Percentiles rank a stretch among this genome's conserved stretches.
Conservation (phyloP, 306 rosid species). For the Vigna nakashimae region DNA sequence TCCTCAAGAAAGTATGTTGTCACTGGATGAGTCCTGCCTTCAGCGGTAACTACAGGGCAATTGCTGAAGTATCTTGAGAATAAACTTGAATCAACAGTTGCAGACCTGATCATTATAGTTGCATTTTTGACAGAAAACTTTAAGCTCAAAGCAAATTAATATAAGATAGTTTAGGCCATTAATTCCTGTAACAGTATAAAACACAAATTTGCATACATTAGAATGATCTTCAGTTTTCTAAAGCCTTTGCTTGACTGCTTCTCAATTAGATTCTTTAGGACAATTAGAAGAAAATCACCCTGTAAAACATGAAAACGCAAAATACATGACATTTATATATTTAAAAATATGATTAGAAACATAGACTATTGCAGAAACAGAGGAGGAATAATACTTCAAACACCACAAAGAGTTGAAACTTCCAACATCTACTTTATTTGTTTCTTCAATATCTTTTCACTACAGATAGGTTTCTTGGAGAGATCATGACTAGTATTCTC, state of each 20-base stretch:
- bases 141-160: slow-evolving; percentile 25
- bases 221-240: slow-evolving; percentile 78
- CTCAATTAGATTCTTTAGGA: slow-evolving; percentile 79
- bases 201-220: slow-evolving; percentile 66
- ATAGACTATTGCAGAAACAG: background rate
- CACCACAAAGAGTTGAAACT: slow-evolving; percentile 4
- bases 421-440: background rate
- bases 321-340: slow-evolving; percentile 12
- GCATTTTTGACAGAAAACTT: slow-evolving; percentile 23
- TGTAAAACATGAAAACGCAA: slow-evolving; percentile 44
- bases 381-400: background rate
- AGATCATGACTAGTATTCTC: too few relatives aligned
- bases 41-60: slow-evolving; percentile 92
- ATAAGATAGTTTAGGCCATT: slow-evolving; percentile 1
- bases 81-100: slow-evolving; percentile 92
- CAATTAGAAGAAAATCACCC: slow-evolving; percentile 94
- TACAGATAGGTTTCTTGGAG: too few relatives aligned
- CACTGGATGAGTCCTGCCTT: slow-evolving; percentile 95
- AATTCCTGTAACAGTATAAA: slow-evolving; percentile 25
- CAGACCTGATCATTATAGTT: slow-evolving; percentile 70
- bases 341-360: background rate
- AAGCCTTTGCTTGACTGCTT: slow-evolving; percentile 65
- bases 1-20: slow-evolving; percentile 88
- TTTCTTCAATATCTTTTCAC: background rate
- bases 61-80: slow-evolving; percentile 86